A percentile compares a stretch with the other conserved stretches of the same genome.
Conservation (phyloP, 805 yeast species). For the Metschnikowia shivogae region DNA sequence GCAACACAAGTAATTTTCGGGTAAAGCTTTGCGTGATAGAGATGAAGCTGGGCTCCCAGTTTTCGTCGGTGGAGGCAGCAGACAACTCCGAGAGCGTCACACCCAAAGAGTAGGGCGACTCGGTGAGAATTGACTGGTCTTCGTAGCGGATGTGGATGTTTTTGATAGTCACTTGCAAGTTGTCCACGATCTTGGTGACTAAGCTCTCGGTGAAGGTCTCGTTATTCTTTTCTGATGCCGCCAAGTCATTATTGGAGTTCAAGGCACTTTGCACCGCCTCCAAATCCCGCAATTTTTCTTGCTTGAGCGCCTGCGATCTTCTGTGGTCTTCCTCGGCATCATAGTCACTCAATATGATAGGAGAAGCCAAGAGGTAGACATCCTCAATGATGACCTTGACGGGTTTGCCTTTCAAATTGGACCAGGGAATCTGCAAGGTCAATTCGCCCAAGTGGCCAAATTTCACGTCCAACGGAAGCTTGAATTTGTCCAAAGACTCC, state of each 20-base stretch:
- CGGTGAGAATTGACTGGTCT: conserved; percentile 68
- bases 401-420: conserved; percentile 87
- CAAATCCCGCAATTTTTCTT: conserved; percentile 61
- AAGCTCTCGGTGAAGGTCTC: conserved; percentile 85
- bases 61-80: conserved; percentile 82
- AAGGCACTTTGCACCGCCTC: conserved; percentile 56
- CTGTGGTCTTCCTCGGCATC: conserved; percentile 56
- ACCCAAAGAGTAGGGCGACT: conserved; percentile 77
- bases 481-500: conserved; percentile 83
- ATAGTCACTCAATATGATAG: conserved; percentile 55
- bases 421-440: conserved; percentile 94
- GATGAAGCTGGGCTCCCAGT: conserved; percentile 84
- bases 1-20: conserved; percentile 70
- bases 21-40: conserved; percentile 64
- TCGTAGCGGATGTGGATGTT: conserved; percentile 92
- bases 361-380: conserved; percentile 77
- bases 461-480: conserved; percentile 80
- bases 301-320: conserved; percentile 59
- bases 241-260: conserved; percentile 31
- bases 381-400: conserved; percentile 85
- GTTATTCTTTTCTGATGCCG: conserved; percentile 36
- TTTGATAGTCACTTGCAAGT: conserved; percentile 83
- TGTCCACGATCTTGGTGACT: conserved; percentile 86
- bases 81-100: conserved; percentile 79
- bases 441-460: conserved; percentile 89